Base-by-base conservation (phyloP, 1,139 yeast genomes). In the Hanseniaspora sp. region DNA sequence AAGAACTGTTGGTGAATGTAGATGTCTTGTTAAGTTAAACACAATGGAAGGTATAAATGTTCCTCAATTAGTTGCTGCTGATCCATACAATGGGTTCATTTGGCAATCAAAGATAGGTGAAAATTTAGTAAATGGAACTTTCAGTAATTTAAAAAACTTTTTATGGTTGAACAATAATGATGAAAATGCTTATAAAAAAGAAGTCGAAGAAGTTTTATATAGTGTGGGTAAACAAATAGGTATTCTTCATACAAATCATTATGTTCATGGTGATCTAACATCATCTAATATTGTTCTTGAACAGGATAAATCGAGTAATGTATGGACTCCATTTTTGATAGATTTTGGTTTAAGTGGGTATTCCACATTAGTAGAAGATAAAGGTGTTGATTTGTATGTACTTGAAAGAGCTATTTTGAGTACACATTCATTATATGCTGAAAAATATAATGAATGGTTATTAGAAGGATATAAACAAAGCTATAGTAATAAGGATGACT, bases 341-440 rank as follows among this genome's bases (percentile, higher is more conserved):
- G 99, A 94, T 64, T 92, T 94, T 69, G 99, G 99, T 0, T 74
- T 94, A 18, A 74, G 76, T 0, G 79, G 88, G n/a, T 81, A 82
- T 56, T 81, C 95, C 1, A 77, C 78, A 0, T 65, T 87, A 58
- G 77, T 86, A 0, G 98, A 94, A 63, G 97, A 92, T 65, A 88
- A 87, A 66, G 97, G 98, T 1, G 98, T 94, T 15, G 99, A 94
- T 67, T 68, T 94, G 57, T 94, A 92, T 63, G 97, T 94, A 9
- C 71, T 94, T 58, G 98, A 94, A 67, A 74, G 97, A 62, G 98
- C 99, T 1, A 77, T 94, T 23, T 70, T 78, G 41, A 86, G 95
- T 60, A 94, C 98, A 0, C 98, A 94, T 66, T 92, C 98, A 0
- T 74, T 75, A 5, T 78, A 77, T 63, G 75, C 95, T 5, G 77